These are phyloP conservation scores for Ophiostoma himal-ulmi DNA, from an alignment of 2,329 filamentous ascomycete genomes.

Conservation along the genomic window DNA sequence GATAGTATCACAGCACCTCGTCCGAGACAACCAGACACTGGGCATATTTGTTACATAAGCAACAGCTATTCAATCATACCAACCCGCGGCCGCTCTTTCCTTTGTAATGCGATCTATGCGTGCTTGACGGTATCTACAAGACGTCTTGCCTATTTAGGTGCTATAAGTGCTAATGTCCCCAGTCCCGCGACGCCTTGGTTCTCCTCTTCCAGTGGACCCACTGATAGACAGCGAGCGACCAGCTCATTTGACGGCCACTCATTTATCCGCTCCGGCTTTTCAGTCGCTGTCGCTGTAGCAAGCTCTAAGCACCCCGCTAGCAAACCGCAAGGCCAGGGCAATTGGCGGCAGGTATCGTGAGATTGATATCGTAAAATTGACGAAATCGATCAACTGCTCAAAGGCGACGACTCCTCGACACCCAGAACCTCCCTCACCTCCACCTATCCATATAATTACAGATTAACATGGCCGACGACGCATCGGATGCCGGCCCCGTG, in stretches of 20 bases:
- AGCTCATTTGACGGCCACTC: background rate
- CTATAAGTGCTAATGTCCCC: background rate
- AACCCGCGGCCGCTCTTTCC: background rate
- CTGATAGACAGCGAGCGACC: background rate
- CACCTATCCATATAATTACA: background rate
- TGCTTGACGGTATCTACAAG: background rate
- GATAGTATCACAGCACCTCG: no score
- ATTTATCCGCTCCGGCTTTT: constrained; percentile 7
- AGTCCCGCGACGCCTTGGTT: background rate
- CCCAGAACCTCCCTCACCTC: background rate
- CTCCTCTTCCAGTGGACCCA: background rate
- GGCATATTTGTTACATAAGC: background rate
- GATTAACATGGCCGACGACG: constrained; percentile 66
- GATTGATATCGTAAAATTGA: background rate
- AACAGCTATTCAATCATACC: background rate
- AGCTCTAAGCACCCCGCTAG: constrained; percentile 8
- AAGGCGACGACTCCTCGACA: background rate
- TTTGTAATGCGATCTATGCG: background rate
- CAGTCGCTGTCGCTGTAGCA: constrained; percentile 4
- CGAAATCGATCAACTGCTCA: background rate
- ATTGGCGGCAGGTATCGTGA: background rate
- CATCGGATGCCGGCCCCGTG: constrained; percentile 65
- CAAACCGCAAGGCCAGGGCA: constrained; percentile 5
- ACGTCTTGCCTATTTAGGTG: constrained; percentile 9
- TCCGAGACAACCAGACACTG: background rate